Evolutionary conservation across 768 basidiomycete species (phyloP).

Genomic region (Tulasnella sp.): DNA sequence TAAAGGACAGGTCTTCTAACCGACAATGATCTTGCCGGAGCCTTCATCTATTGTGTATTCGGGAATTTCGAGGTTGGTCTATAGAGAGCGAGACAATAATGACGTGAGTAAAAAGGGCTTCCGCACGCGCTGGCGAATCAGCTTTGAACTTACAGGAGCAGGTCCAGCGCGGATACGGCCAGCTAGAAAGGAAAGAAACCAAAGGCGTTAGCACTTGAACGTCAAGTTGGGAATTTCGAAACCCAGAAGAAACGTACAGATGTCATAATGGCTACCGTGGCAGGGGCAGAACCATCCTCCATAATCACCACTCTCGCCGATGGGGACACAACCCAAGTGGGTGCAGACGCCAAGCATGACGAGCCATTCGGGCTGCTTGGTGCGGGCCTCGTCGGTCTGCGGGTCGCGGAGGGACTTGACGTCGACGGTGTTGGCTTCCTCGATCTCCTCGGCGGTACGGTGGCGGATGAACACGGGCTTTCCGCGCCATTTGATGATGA

Average conservation of each 20-base stretch:
- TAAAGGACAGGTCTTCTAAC: constrained; percentile 43
- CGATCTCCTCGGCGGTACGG: constrained; percentile 84
- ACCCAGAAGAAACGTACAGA: constrained; percentile 55
- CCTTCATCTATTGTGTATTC: constrained; percentile 81
- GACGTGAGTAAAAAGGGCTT: constrained; percentile 8
- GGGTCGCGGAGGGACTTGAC: constrained; percentile 91
- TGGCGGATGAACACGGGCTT: constrained; percentile 99
- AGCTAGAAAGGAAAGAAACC: constrained; percentile 48
- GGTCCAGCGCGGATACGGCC: constrained; percentile 95
- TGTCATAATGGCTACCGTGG: constrained; percentile 98
- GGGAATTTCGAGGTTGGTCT: constrained; percentile 95
- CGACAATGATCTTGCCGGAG: constrained; percentile 81
- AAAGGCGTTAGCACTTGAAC: too few relatives aligned
- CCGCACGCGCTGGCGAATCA: neutral
- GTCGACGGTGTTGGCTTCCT: constrained; percentile 80
- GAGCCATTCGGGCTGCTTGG: constrained; percentile 95
- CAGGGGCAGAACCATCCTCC: constrained; percentile 99
- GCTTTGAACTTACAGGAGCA: constrained; percentile 66
- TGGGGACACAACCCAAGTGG: constrained; percentile 96
- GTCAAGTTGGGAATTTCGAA: too few relatives aligned
- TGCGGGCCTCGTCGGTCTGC: constrained; percentile 79
- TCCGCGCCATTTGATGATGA: constrained; percentile 98
- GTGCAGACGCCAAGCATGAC: constrained; percentile 94
- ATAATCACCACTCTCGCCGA: constrained; percentile 94
- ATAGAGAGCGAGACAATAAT: neutral